A percentile compares a stretch with the other conserved stretches of the same genome.
Evolutionary conservation across 257 asterid species (phyloP).

Genomic region (Mentha longifolia): DNA sequence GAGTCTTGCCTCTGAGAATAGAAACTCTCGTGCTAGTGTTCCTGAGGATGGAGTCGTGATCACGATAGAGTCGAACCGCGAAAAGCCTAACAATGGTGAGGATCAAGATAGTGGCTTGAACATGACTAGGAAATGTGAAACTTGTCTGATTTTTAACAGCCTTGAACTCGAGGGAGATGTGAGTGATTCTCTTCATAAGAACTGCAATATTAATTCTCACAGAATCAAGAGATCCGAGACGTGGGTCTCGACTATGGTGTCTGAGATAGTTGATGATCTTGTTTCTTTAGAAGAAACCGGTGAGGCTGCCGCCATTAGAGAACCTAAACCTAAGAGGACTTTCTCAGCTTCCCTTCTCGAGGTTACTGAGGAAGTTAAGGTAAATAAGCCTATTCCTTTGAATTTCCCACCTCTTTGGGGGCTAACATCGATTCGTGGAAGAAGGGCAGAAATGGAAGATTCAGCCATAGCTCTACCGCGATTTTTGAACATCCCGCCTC

Average conservation of each 20-base stretch:
- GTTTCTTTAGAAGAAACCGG: conserved; percentile 32
- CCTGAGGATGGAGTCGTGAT: conserved; percentile 43
- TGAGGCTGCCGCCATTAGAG: conserved; percentile 32
- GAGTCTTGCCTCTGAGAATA: conserved; percentile 42
- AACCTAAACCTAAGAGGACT: conserved; percentile 47
- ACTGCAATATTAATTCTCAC: conserved; percentile 32
- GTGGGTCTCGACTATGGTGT: conserved; percentile 32
- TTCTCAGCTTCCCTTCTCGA: conserved; percentile 48
- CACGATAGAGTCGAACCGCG: conserved; percentile 25
- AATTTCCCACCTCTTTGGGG: conserved; percentile 80
- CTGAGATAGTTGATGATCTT: conserved; percentile 47
- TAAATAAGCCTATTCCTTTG: conserved; percentile 42
- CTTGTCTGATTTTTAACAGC: conserved; percentile 31
- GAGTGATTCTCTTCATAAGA: conserved; percentile 36
- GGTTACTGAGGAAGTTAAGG: conserved; percentile 51
- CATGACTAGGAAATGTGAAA: conserved; percentile 35
- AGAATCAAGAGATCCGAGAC: conserved; percentile 38
- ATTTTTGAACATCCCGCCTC: conserved; percentile 58
- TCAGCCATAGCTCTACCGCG: conserved; percentile 61
- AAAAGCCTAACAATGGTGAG: conserved; percentile 34
- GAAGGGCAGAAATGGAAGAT: conserved; percentile 92
- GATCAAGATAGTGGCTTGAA: conserved; percentile 22
- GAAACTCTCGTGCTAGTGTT: conserved; percentile 32
- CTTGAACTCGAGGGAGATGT: conserved; percentile 29
- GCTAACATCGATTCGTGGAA: conserved; percentile 60